Evolutionary conservation across 768 basidiomycete genomes (phyloP), one percentile per base, ranked within the genome.

Genomic region (Collybia nuda): DNA sequence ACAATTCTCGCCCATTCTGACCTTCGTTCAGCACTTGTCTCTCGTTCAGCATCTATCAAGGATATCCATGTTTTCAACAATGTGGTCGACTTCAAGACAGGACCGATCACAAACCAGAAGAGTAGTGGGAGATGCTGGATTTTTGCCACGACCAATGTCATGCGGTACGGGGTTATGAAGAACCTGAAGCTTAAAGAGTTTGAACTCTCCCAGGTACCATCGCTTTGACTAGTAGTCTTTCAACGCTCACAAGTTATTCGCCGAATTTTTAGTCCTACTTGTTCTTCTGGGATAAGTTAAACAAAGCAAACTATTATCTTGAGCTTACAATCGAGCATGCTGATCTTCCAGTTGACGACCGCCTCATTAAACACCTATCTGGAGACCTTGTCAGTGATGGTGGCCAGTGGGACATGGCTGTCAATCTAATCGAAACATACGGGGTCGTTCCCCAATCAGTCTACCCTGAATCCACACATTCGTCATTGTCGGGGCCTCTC

Each of bases 221-320:
- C 3, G 12, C 7, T 3, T 14, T 11, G 12, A 32, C 14, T 32
- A 32, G 32, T 32, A 32, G 12, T 32, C 9, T 3, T 23, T 11
- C 11, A 17, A 1, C n/a, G 21, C n/a, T 36, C 32, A n/a, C 52
- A 43, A 6, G n/a, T 39, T 41, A 19, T 38, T 32, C 5, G 39
- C 12, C 39, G 11, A 29, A 22, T 32, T 35, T 35, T 38, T 58
- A 91, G 88, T 83, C 84, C 2, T 96, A 96, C 67, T 77, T 95
- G 23, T 95, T 94, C 78, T 95, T 98, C 79, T 96, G 88, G 78
- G 95, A 98, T 71, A 94, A 95, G 69, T 81, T 98, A 44, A 93
- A 95, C 77, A 92, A 97, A 71, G 73, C 85, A 41, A 94, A 95
- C 71, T 94, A 90, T 70, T 96, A 88, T 68, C 85, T 97, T 15